Evolutionary conservation across 2,329 filamentous ascomycete genomes (phyloP), one percentile per base, ranked within the genome.

Genomic region (Trichoderma koningii): DNA sequence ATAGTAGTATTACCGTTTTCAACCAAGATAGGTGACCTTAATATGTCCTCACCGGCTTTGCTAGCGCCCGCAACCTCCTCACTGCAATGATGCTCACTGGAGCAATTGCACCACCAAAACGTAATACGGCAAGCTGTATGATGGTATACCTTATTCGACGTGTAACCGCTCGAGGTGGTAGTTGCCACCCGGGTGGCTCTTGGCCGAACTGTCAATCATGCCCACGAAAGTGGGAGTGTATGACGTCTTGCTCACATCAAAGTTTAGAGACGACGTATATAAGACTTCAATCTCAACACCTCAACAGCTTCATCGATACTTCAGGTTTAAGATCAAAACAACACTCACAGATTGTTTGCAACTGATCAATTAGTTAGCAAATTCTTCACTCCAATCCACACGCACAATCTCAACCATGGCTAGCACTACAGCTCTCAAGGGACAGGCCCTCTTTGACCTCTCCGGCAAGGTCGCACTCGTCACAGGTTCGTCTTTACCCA

Each of bases 381-480:
- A 34, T 38, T 3, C 14, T 3, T 38, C 34, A 38, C 10, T 12
- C 3, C 10, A 38, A 12, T 14, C 12, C 10, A 17, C 2, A 48
- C 1, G 23, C 14, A 0, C 15, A 14, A 23, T 1, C 19, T 19
- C 26, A n/a, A 64, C 4, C 45, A 65, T 65, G 63, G 44, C 63
- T 3, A 47, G 5, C 10, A 52, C 55, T 9, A 15, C 61, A 5
- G 15, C 44, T 65, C 47, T 65, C 74, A 17, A 72, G 76, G 23
- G 69, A 77, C 60, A 71, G 70, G 60, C 75, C 3, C 59, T 82
- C 38, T 82, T 81, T 64, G 72, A 81, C 68, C 74, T 81, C 38
- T 72, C 74, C 17, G 78, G 76, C 63, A 77, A 75, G 55, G 78
- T 82, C 0, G 80, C 80, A 44, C 77, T 82, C 15, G 76, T 82